Evolutionary conservation across 495 filamentous ascomycete species (phyloP), one percentile per base, ranked within the genome.

Genomic region (Penicillium manginii): DNA sequence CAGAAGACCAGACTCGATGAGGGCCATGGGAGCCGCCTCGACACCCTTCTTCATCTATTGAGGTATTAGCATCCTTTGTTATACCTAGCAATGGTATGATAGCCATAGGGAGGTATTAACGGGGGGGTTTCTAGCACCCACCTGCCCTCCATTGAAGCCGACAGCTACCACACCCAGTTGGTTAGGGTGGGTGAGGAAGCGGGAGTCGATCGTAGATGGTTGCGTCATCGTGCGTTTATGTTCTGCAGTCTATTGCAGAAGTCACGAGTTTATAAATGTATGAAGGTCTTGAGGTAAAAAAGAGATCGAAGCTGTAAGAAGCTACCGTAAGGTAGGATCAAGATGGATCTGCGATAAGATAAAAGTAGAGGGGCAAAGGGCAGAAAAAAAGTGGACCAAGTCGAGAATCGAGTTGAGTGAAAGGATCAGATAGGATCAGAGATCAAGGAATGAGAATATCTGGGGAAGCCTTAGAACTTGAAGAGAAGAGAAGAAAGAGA

Each of bases 101-200:
- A n/a, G n/a, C n/a, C n/a, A n/a, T n/a, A n/a, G n/a, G n/a, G n/a
- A n/a, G n/a, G n/a, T n/a, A n/a, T n/a, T n/a, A n/a, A n/a, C n/a
- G n/a, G n/a, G n/a, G n/a, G n/a, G n/a, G n/a, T n/a, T n/a, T n/a
- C n/a, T n/a, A n/a, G n/a, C 19, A 22, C 78, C 63, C 84, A 93
- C 93, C 84, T 98, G 94, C 51, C 94, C 94, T 64, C 96, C 94
- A 54, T 92, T 96, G 82, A 98, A 98, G 57, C 93, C 93, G 18
- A 98, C 94, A 26, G 93, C 93, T 39, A 98, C 91, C 50, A 98
- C 83, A 55, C 94, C 94, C 54, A 98, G 83, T 61, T 97, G 86
- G 69, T 88, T 79, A 50, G 84, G 81, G 60, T 86, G 78, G 59
- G 86, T 76, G 58, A 98, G 89, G 78, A 97, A 98, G 63, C 88